Conservation (phyloP, 1,139 yeast species). For the Geotrichum candidum region DNA sequence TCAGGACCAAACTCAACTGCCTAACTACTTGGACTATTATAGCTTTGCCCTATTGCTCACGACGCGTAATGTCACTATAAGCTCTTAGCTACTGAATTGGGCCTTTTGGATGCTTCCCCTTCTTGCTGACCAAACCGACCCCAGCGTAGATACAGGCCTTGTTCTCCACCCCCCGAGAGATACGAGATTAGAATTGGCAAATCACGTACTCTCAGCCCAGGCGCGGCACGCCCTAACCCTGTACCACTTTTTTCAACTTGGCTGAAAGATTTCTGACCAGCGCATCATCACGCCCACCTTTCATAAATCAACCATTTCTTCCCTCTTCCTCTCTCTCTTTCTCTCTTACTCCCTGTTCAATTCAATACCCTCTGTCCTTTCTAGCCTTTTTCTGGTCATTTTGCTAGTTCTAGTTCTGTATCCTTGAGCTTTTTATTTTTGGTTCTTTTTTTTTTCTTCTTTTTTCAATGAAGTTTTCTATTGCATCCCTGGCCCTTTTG, state of each 20-base stretch:
- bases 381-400: background rate
- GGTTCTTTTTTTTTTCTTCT: background rate
- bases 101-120: background rate
- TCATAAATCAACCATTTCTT: background rate
- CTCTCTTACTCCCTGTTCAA: background rate
- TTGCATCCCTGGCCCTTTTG: conserved; percentile 6
- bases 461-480: conserved; percentile 7
- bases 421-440: too few species aligned
- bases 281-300: background rate
- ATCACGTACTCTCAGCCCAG: background rate
- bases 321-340: background rate
- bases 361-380: background rate
- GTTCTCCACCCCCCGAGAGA: background rate
- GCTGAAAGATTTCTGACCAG: background rate
- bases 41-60: too few species aligned
- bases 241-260: background rate
- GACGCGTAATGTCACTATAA: too few species aligned
- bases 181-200: background rate
- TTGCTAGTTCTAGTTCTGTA: background rate
- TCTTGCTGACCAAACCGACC: too few species aligned
- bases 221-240: background rate
- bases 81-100: too few species aligned
- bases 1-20: background rate
- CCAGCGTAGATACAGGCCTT: background rate
- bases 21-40: background rate